A percentile compares a stretch with the other conserved stretches of the same genome.
These are phyloP conservation scores for Solanum piurae DNA, from an alignment of 257 asterid species.

Conservation along the genomic window DNA sequence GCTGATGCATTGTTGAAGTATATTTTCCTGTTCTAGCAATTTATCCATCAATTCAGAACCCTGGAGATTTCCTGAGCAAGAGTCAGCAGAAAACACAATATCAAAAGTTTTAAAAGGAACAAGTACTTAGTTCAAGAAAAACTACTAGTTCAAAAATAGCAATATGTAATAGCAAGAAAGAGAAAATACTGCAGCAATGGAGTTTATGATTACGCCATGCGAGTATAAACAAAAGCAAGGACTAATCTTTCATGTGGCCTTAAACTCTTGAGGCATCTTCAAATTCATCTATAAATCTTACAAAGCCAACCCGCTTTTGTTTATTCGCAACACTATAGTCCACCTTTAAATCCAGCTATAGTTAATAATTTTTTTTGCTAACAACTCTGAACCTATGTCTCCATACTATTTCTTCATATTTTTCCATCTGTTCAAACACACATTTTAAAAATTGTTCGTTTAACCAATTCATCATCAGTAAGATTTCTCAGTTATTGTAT, in stretches of 20 bases:
- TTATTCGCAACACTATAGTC: not conserved
- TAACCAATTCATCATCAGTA: not conserved
- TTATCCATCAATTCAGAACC: slow-evolving; percentile 49
- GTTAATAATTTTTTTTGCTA: not conserved
- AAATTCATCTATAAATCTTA: not conserved
- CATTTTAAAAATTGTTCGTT: not conserved
- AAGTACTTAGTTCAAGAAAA: not conserved
- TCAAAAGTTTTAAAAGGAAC: not conserved
- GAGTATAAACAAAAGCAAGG: not conserved
- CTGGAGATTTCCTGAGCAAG: slow-evolving; percentile 44
- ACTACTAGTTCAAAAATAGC: not conserved
- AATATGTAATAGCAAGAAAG: not conserved
- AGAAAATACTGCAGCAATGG: not conserved
- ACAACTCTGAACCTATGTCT: not conserved
- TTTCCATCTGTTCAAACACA: not conserved
- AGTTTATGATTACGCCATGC: not conserved
- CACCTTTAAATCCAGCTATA: not conserved
- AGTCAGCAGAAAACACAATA: not conserved
- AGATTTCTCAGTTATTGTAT: not conserved
- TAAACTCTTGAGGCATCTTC: not conserved
- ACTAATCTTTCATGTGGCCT: not conserved
- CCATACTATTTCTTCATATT: not conserved
- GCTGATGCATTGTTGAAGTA: slow-evolving; percentile 45
- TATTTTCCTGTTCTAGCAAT: slow-evolving; percentile 60
- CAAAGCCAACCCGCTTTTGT: not conserved